phyloP scores from a whole-genome alignment of 495 filamentous ascomycete genomes.

The Daldinia decipiens region DNA sequence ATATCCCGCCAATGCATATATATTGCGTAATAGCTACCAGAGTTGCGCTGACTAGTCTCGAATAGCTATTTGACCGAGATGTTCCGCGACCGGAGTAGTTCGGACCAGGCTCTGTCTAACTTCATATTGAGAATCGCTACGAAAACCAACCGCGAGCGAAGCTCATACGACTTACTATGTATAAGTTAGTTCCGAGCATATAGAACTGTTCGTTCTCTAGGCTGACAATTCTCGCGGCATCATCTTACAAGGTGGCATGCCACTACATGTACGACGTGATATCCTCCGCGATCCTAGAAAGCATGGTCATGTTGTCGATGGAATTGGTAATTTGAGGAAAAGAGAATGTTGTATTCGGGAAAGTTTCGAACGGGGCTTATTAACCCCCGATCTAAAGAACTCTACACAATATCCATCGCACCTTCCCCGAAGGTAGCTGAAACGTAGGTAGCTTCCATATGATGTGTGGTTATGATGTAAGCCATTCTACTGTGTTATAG shows the following conservation, averaged over 20 bases:
- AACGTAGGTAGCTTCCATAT: background rate
- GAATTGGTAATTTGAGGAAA: background rate
- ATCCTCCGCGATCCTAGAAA: background rate
- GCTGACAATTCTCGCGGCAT: background rate
- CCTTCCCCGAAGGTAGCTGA: background rate
- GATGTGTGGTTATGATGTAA: background rate
- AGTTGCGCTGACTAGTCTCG: constrained; percentile 13
- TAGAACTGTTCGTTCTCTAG: background rate
- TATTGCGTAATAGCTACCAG: constrained; percentile 39
- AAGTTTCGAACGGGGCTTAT: background rate
- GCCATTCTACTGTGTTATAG: background rate
- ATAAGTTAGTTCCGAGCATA: constrained; percentile 2
- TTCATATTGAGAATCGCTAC: constrained; percentile 5
- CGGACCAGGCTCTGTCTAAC: constrained; percentile 6
- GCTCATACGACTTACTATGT: background rate
- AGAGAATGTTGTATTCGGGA: background rate
- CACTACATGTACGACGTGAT: background rate
- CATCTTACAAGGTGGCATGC: background rate
- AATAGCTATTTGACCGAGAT: constrained; percentile 19
- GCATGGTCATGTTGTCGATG: background rate
- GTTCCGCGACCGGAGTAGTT: constrained; percentile 35
- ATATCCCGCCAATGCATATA: constrained; percentile 24
- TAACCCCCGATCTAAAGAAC: background rate
- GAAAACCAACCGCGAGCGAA: constrained; percentile 2
- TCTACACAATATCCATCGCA: background rate